Evolutionary conservation across 805 yeast species (phyloP).

Genomic region (Candida taoyuanica): DNA sequence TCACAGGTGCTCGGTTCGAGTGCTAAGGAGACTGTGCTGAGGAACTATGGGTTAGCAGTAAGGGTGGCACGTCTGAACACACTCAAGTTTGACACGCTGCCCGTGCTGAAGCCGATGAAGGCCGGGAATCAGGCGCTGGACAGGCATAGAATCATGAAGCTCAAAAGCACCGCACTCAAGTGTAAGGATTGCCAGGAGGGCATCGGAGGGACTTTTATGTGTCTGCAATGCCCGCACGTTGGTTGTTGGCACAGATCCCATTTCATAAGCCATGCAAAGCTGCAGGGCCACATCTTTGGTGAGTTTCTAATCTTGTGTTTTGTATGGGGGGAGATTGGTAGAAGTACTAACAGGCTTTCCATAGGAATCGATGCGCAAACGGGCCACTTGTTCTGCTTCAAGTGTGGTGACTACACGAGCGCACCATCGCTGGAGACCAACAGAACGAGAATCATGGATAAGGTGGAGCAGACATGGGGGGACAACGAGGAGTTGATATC

Average conservation of each 20-base stretch:
- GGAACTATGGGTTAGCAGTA: slow-evolving; percentile 26
- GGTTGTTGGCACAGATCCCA: slow-evolving; percentile 59
- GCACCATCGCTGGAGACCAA: slow-evolving; percentile 54
- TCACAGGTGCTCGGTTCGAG: slow-evolving; percentile 25
- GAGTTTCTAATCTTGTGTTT: too few species aligned
- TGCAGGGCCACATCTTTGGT: slow-evolving; percentile 51
- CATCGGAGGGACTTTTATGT: slow-evolving; percentile 45
- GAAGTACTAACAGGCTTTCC: not conserved
- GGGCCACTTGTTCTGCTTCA: slow-evolving; percentile 73
- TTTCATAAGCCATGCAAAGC: slow-evolving; percentile 42
- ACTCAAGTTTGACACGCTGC: slow-evolving; percentile 5
- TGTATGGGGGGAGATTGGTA: not conserved
- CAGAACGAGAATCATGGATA: slow-evolving; percentile 25
- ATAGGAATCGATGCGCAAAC: slow-evolving; percentile 53
- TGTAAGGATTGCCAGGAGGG: slow-evolving; percentile 47
- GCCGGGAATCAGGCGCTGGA: slow-evolving; percentile 27
- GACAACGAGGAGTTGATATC: slow-evolving; percentile 26
- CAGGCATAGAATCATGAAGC: slow-evolving; percentile 33
- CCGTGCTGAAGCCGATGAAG: slow-evolving; percentile 10
- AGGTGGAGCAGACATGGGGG: not conserved
- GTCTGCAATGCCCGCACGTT: slow-evolving; percentile 73
- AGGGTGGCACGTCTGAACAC: slow-evolving; percentile 19
- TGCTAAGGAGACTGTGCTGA: slow-evolving; percentile 25
- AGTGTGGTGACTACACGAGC: slow-evolving; percentile 68
- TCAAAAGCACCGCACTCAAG: slow-evolving; percentile 40